Base-by-base conservation (phyloP, 2,329 filamentous ascomycete species). In the Reticulascus tulasneorum region DNA sequence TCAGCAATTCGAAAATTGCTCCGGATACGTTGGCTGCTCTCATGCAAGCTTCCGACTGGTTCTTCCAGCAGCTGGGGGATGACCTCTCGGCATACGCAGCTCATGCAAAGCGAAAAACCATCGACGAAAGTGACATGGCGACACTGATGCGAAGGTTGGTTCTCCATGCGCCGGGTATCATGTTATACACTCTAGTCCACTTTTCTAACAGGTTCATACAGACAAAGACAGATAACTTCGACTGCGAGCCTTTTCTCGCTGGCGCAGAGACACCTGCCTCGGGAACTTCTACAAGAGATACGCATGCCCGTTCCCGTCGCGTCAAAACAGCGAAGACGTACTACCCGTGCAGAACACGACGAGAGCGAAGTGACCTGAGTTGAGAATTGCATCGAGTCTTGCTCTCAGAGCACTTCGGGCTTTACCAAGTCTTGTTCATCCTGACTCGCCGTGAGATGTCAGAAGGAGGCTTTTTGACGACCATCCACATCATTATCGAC, bases 401-500 rank as follows among this genome's bases (percentile, higher is more conserved):
- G 35, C 37, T 23, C 34, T 21, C 33, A 27, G 51, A 63, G 13
- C 22, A 27, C 15, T 16, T n/a, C 33, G 11, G 5, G 16, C 11
- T 30, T 58, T 74, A 87, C 84, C 86, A 89, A 43, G 82, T 76
- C 54, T 77, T 82, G 56, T 82, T 88, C 60, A 86, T 79, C 38
- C 85, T 79, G 40, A 95, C 79, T 45, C 87, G 79, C 44, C 82
- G 79, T 35, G 82, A 64, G 30, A 86, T 70, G 50, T 86, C 80
- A 18, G 82, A 79, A 9, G 87, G 73, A 11, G 89, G 88, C 63
- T 91, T 95, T 61, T 86, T 89, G 43, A 95, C 69, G 23, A 98
- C 81, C 86, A 97, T 90, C 76, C 84, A 95, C 55, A 98, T 71
- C 93, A 98, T 98, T 55, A 98, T 77, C 10, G 87, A 81, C 24